Evolutionary conservation across 257 asterid genomes (phyloP).

Genomic region (Misopates orontium): DNA sequence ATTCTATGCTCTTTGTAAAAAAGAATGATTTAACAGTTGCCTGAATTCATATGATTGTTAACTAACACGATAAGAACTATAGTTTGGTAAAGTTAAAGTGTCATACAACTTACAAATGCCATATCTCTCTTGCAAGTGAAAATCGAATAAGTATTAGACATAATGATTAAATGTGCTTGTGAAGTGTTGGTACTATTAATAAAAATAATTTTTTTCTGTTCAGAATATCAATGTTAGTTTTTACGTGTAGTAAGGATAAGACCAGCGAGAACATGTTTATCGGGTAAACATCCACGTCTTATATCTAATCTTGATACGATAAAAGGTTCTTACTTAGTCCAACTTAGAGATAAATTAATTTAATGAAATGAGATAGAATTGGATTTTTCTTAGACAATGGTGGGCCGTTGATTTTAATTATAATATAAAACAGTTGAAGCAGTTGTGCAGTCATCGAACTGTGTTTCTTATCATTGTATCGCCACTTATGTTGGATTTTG

Average conservation of each 20-base stretch:
- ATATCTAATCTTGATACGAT: slow-evolving; percentile 21
- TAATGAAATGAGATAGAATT: neutral
- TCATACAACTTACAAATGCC: no score
- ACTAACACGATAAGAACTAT: no score
- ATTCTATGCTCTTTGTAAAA: no score
- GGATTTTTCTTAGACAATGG: neutral
- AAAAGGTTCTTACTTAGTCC: slow-evolving; percentile 20
- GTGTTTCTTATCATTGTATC: slow-evolving; percentile 17
- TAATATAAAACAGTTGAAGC: neutral
- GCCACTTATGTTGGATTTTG: slow-evolving; percentile 33
- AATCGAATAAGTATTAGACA: no score
- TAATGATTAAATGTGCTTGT: neutral
- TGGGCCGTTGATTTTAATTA: neutral
- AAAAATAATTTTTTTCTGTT: no score
- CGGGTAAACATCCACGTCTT: slow-evolving; percentile 29
- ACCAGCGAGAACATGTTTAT: slow-evolving; percentile 23
- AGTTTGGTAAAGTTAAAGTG: no score
- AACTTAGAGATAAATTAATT: slow-evolving; percentile 8
- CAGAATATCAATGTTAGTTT: neutral
- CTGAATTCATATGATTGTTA: no score
- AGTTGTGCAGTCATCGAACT: slow-evolving; percentile 25
- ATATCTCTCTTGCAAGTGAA: no score
- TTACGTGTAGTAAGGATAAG: slow-evolving; percentile 30
- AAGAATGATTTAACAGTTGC: no score
- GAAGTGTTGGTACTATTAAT: neutral